A percentile compares a stretch with the other conserved stretches of the same genome.
Evolutionary conservation across 345 rosid species (phyloP).

Genomic region (Hypericum androsaemum): DNA sequence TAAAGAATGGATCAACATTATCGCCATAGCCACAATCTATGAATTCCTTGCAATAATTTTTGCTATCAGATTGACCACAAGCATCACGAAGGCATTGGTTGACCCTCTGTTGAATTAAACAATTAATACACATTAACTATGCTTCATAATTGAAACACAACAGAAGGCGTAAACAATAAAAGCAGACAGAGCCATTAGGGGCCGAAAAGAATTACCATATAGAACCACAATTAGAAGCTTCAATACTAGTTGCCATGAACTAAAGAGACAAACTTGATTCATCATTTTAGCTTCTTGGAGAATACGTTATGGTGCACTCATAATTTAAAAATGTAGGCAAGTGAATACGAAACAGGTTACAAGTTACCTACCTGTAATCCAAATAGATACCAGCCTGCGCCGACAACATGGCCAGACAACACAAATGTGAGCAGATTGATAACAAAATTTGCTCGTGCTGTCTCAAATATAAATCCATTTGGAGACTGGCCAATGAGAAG

Average conservation of each 20-base stretch:
- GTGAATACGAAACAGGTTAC: not conserved
- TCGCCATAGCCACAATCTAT: slow-evolving; percentile 56
- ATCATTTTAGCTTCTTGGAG: no score
- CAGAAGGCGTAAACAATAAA: no score
- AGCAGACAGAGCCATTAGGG: no score
- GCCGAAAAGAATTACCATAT: no score
- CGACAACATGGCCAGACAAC: slow-evolving; percentile 68
- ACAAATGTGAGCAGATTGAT: slow-evolving; percentile 70
- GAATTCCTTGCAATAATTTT: slow-evolving; percentile 15
- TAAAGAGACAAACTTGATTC: no score
- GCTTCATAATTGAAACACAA: no score
- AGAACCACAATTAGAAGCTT: no score
- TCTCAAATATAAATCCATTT: slow-evolving; percentile 68
- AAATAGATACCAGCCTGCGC: slow-evolving; percentile 81
- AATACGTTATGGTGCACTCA: no score
- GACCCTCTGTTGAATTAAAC: slow-evolving; percentile 53
- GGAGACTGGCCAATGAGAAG: slow-evolving; percentile 71
- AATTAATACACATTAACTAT: not conserved
- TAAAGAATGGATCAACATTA: not conserved
- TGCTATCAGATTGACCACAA: slow-evolving; percentile 15
- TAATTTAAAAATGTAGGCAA: no score
- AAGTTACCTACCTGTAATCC: slow-evolving; percentile 57
- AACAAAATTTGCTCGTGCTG: slow-evolving; percentile 77
- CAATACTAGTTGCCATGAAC: no score
- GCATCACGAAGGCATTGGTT: slow-evolving; percentile 73